Conservation (phyloP, 106 monocot genomes). For the Allium fistulosum region DNA sequence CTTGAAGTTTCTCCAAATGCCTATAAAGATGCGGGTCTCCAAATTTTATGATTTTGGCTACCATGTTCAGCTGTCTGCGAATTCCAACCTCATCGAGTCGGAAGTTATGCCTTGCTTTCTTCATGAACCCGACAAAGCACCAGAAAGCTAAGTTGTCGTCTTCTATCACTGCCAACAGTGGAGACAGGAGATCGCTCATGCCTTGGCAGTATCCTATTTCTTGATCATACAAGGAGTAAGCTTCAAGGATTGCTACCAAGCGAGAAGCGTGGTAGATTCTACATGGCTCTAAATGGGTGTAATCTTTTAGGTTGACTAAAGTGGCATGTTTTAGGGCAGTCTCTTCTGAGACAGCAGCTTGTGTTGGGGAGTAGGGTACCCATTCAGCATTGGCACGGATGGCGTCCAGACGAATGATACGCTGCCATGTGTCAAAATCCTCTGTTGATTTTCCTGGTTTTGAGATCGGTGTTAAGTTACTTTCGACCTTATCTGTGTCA, state of each 20-base stretch:
- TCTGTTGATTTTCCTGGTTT: conserved; percentile 21
- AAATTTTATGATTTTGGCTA: conserved; percentile 79
- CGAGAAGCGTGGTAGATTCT: conserved; percentile 74
- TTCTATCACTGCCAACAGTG: conserved; percentile 69
- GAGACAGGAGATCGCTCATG: conserved; percentile 88
- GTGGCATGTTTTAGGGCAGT: conserved; percentile 39
- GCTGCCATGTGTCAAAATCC: conserved; percentile 82
- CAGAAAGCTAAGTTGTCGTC: conserved; percentile 77
- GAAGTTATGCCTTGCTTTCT: conserved; percentile 72
- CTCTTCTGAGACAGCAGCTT: conserved; percentile 43
- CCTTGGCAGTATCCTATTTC: conserved; percentile 95
- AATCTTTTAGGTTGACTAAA: conserved; percentile 65
- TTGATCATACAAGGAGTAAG: conserved; percentile 78
- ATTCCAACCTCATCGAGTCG: conserved; percentile 80
- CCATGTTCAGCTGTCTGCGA: conserved; percentile 56
- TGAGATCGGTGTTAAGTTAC: background rate
- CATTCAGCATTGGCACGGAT: conserved; percentile 87
- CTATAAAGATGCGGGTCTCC: conserved; percentile 64
- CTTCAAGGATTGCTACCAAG: conserved; percentile 72
- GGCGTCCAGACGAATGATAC: conserved; percentile 88
- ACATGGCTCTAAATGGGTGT: conserved; percentile 69
- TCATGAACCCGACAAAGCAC: conserved; percentile 94
- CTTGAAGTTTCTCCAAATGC: conserved; percentile 81
- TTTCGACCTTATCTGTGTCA: no score
- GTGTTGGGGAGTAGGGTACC: conserved; percentile 48